Evolutionary conservation across 1,284 basidiomycete genomes (phyloP), one percentile per base, ranked within the genome.

Genomic region (Sanghuangporus weigelae): DNA sequence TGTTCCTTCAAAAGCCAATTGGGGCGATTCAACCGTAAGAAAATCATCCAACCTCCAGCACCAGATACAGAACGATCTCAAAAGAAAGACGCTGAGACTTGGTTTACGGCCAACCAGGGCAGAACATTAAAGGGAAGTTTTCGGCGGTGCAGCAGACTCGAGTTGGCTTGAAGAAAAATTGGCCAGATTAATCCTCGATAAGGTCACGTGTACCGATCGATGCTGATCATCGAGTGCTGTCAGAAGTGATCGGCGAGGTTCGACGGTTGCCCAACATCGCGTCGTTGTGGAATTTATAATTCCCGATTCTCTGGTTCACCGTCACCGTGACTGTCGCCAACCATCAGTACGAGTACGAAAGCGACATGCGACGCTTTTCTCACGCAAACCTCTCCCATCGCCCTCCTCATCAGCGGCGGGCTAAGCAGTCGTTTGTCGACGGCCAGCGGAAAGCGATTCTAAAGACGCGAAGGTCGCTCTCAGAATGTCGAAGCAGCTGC

Each of bases 401-500:
- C 12, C 16, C 12, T 14, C 23, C 8, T 51, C n/a, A 7, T 51
- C 16, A 26, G 23, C 14, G 10, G 7, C 21, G 21, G 31, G 10
- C 50, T 44, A 44, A 19, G 14, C 12, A 44, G 3, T 44, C 12
- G 5, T 23, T 51, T 5, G 5, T 35, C 50, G 31, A 51, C 21
- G 50, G 26, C 12, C 23, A 51, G 50, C 12, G 10, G n/a, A 23
- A 19, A 54, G n/a, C 36, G 36, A 26, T 38, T 7, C 8, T 2
- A 3, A 16, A 11, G 44, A 46, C 16, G 12, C 44, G 44, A 46
- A n/a, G 40, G 26, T 31, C 26, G 26, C 40, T 11, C 11, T 12
- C 11, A 46, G 21, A 46, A 54, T 54, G 53, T 54, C 53, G 36
- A 54, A 54, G 31, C 78, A 78, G 57, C 69, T 78, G 12, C 72